phyloP scores from a whole-genome alignment of 2,329 filamentous ascomycete species.

The Diaporthe capsici region DNA sequence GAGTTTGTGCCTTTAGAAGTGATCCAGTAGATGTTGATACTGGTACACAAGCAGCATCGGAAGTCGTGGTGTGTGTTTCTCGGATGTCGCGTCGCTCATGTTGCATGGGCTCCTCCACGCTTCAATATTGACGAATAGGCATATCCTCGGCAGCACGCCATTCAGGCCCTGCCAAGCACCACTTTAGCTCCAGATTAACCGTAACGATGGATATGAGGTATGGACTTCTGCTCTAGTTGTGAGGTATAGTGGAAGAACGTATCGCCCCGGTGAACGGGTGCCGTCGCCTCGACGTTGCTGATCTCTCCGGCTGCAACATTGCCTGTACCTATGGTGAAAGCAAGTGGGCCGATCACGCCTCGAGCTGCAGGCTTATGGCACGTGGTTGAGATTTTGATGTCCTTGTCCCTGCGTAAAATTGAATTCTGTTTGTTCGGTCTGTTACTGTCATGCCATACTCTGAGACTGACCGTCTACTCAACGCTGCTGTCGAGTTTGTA shows the following conservation, averaged over 20 bases:
- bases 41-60: neutral
- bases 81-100: neutral
- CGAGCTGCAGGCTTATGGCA: neutral
- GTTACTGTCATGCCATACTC: neutral
- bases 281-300: neutral
- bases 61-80: neutral
- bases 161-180: constrained; percentile 32
- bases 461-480: neutral
- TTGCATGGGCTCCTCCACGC: neutral
- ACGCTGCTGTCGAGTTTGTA: too few species aligned
- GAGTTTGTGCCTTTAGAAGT: too few species aligned
- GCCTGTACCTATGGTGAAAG: constrained; percentile 37
- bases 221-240: neutral
- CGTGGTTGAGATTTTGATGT: neutral
- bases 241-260: neutral
- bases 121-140: neutral
- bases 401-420: neutral
- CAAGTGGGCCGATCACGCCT: constrained; percentile 25
- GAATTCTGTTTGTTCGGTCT: too few species aligned
- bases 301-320: neutral
- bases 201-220: neutral
- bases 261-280: neutral
- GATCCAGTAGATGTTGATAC: too few species aligned
- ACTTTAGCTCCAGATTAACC: constrained; percentile 33
- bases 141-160: constrained; percentile 35